Evolutionary conservation across 2,329 filamentous ascomycete species (phyloP), one percentile per base, ranked within the genome.

Genomic region (Talaromyces sp.): DNA sequence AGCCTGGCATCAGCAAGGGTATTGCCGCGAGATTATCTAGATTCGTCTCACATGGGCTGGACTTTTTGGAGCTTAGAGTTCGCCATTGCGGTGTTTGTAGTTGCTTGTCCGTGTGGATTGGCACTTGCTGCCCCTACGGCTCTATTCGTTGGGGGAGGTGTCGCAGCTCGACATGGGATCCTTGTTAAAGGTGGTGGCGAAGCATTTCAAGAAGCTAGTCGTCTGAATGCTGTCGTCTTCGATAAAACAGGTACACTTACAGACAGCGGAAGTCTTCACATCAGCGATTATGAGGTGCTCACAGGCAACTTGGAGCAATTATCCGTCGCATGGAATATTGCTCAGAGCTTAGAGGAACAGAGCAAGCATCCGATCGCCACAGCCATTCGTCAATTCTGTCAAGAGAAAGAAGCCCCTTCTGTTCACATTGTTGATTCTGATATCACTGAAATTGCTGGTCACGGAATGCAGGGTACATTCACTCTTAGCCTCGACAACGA

Each of bases 161-260:
- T 95, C n/a, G 92, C 92, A 2, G 92, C 92, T 7, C 88, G 89
- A 73, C 80, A 91, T 71, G 92, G 92, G 1, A 92, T 96, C 64
- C 82, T 96, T 1, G 91, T 90, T 69, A 92, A 93, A 76, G 91
- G 91, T 22, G 92, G 92, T 27, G 92, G 92, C 39, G 90, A 93
- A 73, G 92, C 91, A 0, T 94, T 95, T 73, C 90, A 94, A 75
- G 92, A 92, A 78, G 91, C 91, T 3, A 93, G 90, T 74, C 86
- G 85, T 13, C 83, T 93, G 54, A 88, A 92, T 74, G 89, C 88
- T 61, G 87, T 95, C 47, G 90, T 95, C 1, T 95, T 96, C 73
- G 92, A 96, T 82, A 95, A 96, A 82, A 96, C 92, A 0, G 92
- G 92, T 1, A 96, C 92, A 0, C 79, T 96, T 64, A 95, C 92